Base-by-base conservation (phyloP, 1,139 yeast species). In the Tardiomyces depauwii region DNA sequence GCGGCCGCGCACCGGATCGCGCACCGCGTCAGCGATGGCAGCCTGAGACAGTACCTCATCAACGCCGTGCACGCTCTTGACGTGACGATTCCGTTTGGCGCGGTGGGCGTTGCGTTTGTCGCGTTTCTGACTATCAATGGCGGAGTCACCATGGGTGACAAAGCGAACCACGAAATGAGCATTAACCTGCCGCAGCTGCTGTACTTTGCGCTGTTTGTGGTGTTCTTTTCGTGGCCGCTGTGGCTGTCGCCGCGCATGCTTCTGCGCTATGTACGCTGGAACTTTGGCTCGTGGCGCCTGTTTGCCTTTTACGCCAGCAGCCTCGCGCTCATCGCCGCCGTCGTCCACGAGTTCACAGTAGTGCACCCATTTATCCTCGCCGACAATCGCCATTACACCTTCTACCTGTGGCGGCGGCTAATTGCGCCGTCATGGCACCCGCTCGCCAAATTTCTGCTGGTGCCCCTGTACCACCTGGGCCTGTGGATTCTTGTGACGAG, bases 361-460 rank as follows among this genome's bases (percentile, higher is more conserved):
- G 80, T 80, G 3, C 98, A 93, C 60, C 96, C 97, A 11, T 93
- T 89, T 63, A 64, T 91, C 40, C 70, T 89, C 43, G 95, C 98
- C 0, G 99, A 93, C 62, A 93, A 93, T 65, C 77, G 98, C 52
- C 98, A 91, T 61, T 87, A 80, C 61, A 80, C 95, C 0, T 91
- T 91, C 61, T 93, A 91, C 65, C 66, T 91, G 38, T 86, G 84
- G 76, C 76, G 78, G 47, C 75, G 75, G 49, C 57, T 89, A 16
- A 70, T 86, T 40, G 64, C 70, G 50, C 45, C 47, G 11, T 30
- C 49, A 1, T 42, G 44, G 14, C 32, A 27, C 44, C 47, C 50
- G 6, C 44, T 40, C 12, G 45, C 46, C 36, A 52, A 51, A 40
- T 56, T 61, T 18, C 57, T 70, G 2, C 62, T 80, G 54, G 71